phyloP scores from a whole-genome alignment of 805 yeast species.

The Candida sanyiensis region DNA sequence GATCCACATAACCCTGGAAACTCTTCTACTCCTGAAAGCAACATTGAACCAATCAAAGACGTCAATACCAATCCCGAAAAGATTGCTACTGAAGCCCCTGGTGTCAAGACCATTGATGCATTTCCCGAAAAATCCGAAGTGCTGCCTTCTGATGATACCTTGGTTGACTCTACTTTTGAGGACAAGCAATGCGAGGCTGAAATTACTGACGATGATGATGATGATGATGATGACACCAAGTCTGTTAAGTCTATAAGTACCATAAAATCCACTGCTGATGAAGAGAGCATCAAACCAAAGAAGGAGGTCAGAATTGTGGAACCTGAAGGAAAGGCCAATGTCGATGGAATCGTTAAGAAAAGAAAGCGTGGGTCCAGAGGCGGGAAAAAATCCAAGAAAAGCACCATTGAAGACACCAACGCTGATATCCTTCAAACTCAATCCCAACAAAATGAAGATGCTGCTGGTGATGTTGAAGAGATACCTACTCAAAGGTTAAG shows the following conservation, averaged over 20 bases:
- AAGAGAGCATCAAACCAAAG: slow-evolving; percentile 6
- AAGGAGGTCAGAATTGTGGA: slow-evolving; percentile 27
- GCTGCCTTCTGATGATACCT: no score
- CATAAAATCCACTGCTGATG: neutral
- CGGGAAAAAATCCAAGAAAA: slow-evolving; percentile 52
- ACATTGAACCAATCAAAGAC: no score
- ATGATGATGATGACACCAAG: no score
- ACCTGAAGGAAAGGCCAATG: slow-evolving; percentile 24
- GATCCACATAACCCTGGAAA: no score
- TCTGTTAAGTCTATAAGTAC: no score
- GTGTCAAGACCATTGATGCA: no score
- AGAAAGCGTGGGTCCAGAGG: slow-evolving; percentile 86
- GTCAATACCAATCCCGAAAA: no score
- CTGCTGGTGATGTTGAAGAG: no score
- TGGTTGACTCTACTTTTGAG: neutral
- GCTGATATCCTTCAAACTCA: slow-evolving; percentile 4
- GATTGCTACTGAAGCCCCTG: no score
- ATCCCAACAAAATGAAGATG: no score
- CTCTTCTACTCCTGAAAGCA: no score
- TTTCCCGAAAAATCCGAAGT: no score
- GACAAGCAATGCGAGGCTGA: neutral
- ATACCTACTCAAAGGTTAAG: neutral
- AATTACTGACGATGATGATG: neutral
- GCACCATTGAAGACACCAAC: slow-evolving; percentile 1
- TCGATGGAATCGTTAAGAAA: slow-evolving; percentile 38